Base-by-base conservation (phyloP, 2,329 filamentous ascomycete species). In the Curvularia verruculosa region DNA sequence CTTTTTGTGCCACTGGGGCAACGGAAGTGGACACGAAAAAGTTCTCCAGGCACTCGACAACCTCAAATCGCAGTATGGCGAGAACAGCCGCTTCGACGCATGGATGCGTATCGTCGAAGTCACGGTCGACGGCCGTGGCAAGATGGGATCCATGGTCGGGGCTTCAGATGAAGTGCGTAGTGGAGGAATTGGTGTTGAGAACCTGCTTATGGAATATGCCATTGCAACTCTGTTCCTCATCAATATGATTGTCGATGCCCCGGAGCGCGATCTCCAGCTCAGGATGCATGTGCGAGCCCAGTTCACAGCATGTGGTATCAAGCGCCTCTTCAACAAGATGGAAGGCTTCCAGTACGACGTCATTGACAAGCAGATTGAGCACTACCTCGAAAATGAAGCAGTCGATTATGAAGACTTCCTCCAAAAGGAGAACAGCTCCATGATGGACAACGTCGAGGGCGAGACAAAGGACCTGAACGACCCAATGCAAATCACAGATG, bases 51-150 rank as follows among this genome's bases (percentile, higher is more conserved):
- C 92, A 36, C 86, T 98, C 81, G 95, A 99, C 74, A 86, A 90
- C 74, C 90, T 97, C 78, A 98, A 97, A 79, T 85, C 84, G 43
- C 87, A 92, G 70, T 89, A 93, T 71, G 90, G 89, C 60, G 95
- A 98, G 76, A 97, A 96, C 78, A 94, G 95, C 37, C 87, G 95
- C 1, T 99, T 99, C 72, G 95, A 99, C 77, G 89, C 93, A 36
- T 99, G 95, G 95, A 96, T 99, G 91, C 91, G 95, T 58, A 89
- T 97, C 58, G 94, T 98, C 40, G 95, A 98, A 78, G 94, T 98
- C 67, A 98, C 94, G 1, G 88, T 97, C 63, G 95, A 98, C 77
- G 95, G 95, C 37, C 89, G 95, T 71, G 95, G 95, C 69, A 99
- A 98, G 84, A 97, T 99, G 92, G 95, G 95, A 69, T 97, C 93